Evolutionary conservation across 108 stramenopile genomes (phyloP).

Genomic region (Skeletonema tropicum): DNA sequence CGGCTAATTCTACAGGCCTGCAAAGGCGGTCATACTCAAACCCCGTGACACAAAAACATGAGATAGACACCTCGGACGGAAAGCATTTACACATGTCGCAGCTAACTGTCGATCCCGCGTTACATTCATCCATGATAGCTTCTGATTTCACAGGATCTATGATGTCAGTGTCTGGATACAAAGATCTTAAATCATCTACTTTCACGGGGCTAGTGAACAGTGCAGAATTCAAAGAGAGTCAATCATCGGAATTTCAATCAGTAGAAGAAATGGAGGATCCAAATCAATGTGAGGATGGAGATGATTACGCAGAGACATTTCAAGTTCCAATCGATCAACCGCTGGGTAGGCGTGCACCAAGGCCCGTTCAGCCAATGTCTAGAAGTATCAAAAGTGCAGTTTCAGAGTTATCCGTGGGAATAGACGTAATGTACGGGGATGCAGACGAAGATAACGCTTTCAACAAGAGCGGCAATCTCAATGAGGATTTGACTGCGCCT

Average conservation of each 20-base stretch:
- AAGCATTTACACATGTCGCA: neutral
- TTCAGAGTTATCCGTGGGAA: slow-evolving; percentile 44
- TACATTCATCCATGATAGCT: neutral
- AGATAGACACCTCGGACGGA: neutral
- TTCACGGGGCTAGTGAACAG: neutral
- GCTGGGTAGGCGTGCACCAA: neutral
- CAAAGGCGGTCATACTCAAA: neutral
- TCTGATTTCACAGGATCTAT: neutral
- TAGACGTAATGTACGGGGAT: slow-evolving; percentile 42
- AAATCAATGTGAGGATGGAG: neutral
- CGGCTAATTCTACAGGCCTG: neutral
- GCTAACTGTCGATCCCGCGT: neutral
- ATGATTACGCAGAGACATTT: neutral
- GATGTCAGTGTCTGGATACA: slow-evolving; percentile 2
- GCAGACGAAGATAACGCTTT: neutral
- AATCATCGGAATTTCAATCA: neutral
- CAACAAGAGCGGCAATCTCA: neutral
- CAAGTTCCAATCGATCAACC: neutral
- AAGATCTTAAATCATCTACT: neutral
- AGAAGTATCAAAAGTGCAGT: slow-evolving; percentile 20
- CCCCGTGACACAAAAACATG: neutral
- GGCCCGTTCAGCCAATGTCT: neutral
- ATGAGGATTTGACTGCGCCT: slow-evolving; percentile 12
- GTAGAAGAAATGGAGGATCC: neutral
- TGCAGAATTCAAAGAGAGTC: neutral